Conservation (phyloP, 1,284 basidiomycete species). For the Phylloporus sp. region DNA sequence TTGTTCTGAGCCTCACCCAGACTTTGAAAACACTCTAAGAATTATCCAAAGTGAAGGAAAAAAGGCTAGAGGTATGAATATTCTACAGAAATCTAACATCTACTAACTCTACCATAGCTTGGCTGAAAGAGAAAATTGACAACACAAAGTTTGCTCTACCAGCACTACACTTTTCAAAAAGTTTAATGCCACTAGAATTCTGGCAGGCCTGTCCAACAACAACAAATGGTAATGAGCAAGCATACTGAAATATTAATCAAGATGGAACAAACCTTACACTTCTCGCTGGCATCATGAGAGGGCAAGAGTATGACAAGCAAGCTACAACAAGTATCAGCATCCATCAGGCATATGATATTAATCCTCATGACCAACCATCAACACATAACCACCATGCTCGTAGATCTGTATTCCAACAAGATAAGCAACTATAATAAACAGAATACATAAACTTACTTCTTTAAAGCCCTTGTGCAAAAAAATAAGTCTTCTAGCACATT, state of each 20-base stretch:
- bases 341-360: no score
- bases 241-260: neutral
- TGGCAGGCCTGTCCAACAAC: constrained; percentile 11
- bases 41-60: neutral
- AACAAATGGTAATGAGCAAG: constrained; percentile 10
- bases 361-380: no score
- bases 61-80: constrained; percentile 3
- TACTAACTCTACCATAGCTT: neutral
- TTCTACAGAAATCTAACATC: no score
- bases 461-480: no score
- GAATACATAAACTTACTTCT: no score
- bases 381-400: no score
- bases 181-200: constrained; percentile 2
- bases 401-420: no score
- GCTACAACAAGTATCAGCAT: no score
- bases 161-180: neutral
- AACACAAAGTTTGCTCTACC: constrained; percentile 2
- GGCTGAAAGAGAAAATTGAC: constrained; percentile 11
- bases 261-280: neutral
- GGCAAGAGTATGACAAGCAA: no score
- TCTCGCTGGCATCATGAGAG: constrained; percentile 1
- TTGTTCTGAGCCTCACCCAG: neutral
- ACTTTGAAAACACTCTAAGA: neutral
- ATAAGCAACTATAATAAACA: no score
- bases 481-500: no score